Conservation (phyloP, 306 rosid genomes). For the Vicia villosa region DNA sequence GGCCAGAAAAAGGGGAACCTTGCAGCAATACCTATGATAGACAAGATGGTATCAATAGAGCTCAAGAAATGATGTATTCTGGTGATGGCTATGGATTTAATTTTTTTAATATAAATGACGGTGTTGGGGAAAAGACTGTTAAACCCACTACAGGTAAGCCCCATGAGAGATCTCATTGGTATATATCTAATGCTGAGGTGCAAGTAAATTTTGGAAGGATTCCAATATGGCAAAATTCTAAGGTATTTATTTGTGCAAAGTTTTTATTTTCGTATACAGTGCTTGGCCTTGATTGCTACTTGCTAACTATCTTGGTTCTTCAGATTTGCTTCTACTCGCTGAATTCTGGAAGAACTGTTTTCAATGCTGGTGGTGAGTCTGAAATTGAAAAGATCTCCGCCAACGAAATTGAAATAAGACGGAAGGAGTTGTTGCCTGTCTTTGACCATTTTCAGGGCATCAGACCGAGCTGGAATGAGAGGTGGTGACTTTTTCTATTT, state of each 20-base stretch:
- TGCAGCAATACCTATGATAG: slow-evolving; percentile 48
- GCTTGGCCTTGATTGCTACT: slow-evolving; percentile 23
- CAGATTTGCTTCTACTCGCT: slow-evolving; percentile 67
- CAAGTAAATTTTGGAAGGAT: slow-evolving; percentile 70
- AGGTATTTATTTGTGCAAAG: slow-evolving; percentile 51
- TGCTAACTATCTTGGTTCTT: slow-evolving; percentile 25
- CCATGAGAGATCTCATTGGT: slow-evolving; percentile 64
- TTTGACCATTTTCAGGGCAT: slow-evolving; percentile 73
- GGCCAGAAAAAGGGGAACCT: slow-evolving; percentile 77
- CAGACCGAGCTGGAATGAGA: slow-evolving; percentile 72
- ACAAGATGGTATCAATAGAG: slow-evolving; percentile 47
- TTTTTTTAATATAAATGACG: slow-evolving; percentile 41
- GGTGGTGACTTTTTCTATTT: slow-evolving; percentile 49
- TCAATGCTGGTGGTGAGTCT: slow-evolving; percentile 60
- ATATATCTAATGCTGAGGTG: slow-evolving; percentile 87
- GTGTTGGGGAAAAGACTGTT: slow-evolving; percentile 38
- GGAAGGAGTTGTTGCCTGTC: slow-evolving; percentile 79
- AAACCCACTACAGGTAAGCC: slow-evolving; percentile 43
- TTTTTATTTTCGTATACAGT: slow-evolving; percentile 27
- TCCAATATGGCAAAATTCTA: slow-evolving; percentile 81
- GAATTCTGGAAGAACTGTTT: slow-evolving; percentile 47
- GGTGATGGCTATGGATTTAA: slow-evolving; percentile 46
- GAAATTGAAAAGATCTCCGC: slow-evolving; percentile 74
- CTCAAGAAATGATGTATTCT: slow-evolving; percentile 51
- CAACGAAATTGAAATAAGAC: slow-evolving; percentile 71